phyloP scores from a whole-genome alignment of 192 early-diverging fungal species.

The Dissophora ornata region DNA sequence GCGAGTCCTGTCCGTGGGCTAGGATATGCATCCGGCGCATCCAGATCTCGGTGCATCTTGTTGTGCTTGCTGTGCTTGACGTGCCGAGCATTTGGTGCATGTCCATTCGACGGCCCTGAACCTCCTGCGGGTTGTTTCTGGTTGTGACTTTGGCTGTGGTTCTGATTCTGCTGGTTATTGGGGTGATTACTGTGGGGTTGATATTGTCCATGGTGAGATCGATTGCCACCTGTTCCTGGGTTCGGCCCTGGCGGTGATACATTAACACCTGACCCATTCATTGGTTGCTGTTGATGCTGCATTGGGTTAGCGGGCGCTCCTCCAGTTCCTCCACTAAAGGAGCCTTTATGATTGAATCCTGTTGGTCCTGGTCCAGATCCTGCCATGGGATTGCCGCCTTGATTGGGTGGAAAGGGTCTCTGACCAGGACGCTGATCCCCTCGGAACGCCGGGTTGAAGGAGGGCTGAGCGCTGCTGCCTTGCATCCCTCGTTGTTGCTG shows the following conservation, averaged over 20 bases:
- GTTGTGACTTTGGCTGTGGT: conserved; percentile 13
- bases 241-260: conserved; percentile 4
- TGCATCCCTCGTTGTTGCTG: conserved; percentile 22
- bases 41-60: conserved; percentile 37
- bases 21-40: conserved; percentile 44
- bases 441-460: conserved; percentile 36
- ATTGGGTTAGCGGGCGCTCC: background rate
- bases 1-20: conserved; percentile 41
- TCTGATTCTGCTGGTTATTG: background rate
- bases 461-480: conserved; percentile 14
- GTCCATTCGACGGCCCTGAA: background rate
- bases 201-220: conserved; percentile 16
- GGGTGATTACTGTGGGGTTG: background rate
- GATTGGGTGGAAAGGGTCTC: conserved; percentile 9
- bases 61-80: conserved; percentile 20
- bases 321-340: conserved; percentile 12
- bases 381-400: conserved; percentile 1
- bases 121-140: background rate
- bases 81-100: background rate
- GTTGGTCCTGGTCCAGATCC: conserved; percentile 1
- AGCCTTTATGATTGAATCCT: conserved; percentile 2
- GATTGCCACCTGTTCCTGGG: conserved; percentile 5
- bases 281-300: conserved; percentile 13
- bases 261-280: background rate
- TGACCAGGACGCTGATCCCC: conserved; percentile 20